Evolutionary conservation across 2,329 filamentous ascomycete genomes (phyloP), one percentile per base, ranked within the genome.

Genomic region (Epichloe baconii): DNA sequence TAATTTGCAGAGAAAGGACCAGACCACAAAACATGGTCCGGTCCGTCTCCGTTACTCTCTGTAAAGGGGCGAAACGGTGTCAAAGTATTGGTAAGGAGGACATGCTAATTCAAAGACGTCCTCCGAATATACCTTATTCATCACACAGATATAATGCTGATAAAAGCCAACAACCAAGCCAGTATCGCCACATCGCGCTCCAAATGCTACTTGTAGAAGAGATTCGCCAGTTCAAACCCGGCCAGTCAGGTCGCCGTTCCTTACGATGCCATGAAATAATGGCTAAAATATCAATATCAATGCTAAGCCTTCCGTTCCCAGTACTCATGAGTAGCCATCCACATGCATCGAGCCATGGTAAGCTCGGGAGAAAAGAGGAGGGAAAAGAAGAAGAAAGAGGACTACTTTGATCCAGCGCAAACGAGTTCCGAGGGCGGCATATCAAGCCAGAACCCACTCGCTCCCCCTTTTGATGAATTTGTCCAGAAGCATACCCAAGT

Each of bases 401-500:
- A 34, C 10, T n/a, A 19, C 10, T n/a, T 17, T 40, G 45, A 5
- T 14, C 19, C 12, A 36, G 12, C n/a, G 6, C 6, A 8, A 17
- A 12, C 42, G n/a, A 41, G 6, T n/a, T 44, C 17, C 14, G 15
- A 47, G 19, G 17, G 8, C 10, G 17, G 8, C 10, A 41, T 38
- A 21, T 56, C 49, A 57, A 3, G 51, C 41, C 35, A 58, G 37
- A 48, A 96, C 89, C 91, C 91, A 98, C 74, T 98, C 91, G 60
- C 85, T 95, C 23, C 91, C 90, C 57, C 90, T 81, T 75, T 98
- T 98, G 66, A 98, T 84, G 63, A 93, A 97, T 66, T 97, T 98
- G 67, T 98, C 93, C 59, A 98, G 74, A 71, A 98, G 75, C 64
- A 93, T 67, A 40, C 82, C 78, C 54, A 98, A 71, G 66, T 98